A percentile compares a stretch with the other conserved stretches of the same genome.
These are phyloP conservation scores for Apiospora hydei DNA, from an alignment of 2,329 filamentous ascomycete genomes.

Conservation along the genomic window DNA sequence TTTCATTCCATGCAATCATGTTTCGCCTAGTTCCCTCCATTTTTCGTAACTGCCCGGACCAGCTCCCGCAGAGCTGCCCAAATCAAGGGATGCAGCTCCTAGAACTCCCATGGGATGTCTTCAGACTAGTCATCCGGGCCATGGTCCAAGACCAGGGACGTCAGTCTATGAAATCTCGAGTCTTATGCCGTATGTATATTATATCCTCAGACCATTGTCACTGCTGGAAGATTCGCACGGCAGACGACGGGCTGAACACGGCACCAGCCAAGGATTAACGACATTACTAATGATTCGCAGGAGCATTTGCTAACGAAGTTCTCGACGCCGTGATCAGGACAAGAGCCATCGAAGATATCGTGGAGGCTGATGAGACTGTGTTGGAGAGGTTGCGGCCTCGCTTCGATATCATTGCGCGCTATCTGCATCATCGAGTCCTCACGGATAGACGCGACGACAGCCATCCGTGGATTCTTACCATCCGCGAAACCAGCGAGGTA, in stretches of 20 bases:
- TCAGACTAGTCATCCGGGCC: not conserved
- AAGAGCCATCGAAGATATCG: not conserved
- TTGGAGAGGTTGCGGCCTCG: not conserved
- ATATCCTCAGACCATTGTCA: not conserved
- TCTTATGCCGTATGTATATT: slow-evolving; percentile 2
- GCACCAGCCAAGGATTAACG: not conserved
- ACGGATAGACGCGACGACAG: not conserved
- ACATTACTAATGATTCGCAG: not conserved
- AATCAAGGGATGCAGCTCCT: not conserved
- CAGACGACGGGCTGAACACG: too few relatives aligned
- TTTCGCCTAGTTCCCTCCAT: not conserved
- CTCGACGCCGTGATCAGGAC: not conserved
- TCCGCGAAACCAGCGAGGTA: not conserved
- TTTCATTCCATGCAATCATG: too few relatives aligned
- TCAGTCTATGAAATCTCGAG: not conserved
- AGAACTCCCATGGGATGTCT: not conserved
- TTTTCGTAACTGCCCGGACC: not conserved
- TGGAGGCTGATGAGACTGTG: too few relatives aligned
- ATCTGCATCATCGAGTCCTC: slow-evolving; percentile 11
- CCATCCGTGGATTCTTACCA: not conserved
- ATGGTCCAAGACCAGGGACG: not conserved
- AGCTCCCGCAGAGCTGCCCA: not conserved
- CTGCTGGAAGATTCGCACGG: not conserved
- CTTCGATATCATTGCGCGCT: not conserved
- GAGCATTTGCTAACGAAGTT: not conserved